phyloP scores from a whole-genome alignment of 192 early-diverging fungal genomes.

The Coemansia sp. region DNA sequence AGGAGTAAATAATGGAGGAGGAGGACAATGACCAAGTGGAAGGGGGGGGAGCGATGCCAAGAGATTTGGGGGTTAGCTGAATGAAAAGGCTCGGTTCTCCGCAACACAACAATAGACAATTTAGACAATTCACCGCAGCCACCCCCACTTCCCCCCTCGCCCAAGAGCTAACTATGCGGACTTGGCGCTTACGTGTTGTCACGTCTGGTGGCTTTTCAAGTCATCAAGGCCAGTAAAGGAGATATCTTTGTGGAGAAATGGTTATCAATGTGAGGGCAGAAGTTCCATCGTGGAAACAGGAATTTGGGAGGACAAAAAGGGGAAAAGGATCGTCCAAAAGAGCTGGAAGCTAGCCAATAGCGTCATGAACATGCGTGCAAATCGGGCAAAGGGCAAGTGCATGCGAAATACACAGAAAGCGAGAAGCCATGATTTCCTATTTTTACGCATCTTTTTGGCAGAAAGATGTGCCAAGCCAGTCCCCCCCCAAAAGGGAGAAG shows the following conservation, averaged over 20 bases:
- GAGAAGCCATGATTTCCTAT: constrained; percentile 6
- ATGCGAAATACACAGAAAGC: constrained; percentile 1
- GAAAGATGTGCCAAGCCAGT: neutral
- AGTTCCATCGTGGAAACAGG: neutral
- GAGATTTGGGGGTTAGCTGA: neutral
- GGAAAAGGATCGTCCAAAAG: neutral
- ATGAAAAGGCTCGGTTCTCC: neutral
- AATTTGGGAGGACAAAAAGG: neutral
- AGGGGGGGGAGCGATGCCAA: neutral
- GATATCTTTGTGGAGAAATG: neutral
- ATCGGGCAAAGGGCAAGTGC: neutral
- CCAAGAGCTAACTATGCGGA: neutral
- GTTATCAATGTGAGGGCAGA: neutral
- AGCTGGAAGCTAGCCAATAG: neutral
- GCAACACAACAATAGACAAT: neutral
- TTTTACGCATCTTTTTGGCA: neutral
- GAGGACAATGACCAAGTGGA: neutral
- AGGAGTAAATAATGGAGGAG: neutral
- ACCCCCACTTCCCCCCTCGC: neutral
- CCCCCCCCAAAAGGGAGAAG: neutral
- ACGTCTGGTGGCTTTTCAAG: neutral
- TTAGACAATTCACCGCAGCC: neutral
- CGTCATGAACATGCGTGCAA: neutral
- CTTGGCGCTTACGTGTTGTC: neutral
- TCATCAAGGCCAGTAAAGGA: neutral